Evolutionary conservation across 176 grass and related monocot genomes (phyloP), one percentile per base, ranked within the genome.

Genomic region (Zoysia pacifica): DNA sequence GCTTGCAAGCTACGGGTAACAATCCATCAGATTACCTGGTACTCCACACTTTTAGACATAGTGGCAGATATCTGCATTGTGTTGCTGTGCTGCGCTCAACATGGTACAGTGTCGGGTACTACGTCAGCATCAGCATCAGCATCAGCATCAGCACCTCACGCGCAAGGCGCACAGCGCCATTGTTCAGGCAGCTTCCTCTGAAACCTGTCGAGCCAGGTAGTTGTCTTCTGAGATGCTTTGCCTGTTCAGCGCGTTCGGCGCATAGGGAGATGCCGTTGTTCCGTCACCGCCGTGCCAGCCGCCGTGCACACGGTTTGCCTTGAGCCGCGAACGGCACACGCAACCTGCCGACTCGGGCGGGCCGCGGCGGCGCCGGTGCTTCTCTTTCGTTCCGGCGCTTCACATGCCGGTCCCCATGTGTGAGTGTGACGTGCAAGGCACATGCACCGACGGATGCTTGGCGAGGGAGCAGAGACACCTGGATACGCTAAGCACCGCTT

Each of bases 361-460:
- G 28, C 11, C 9, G 20, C 19, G 2, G 12, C 35, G 40, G 65
- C 65, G 6, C 6, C 35, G 73, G 13, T 66, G 50, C 53, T 76
- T 62, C 74, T 7, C 2, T 14, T 28, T 28, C 28, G 28, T 28
- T 28, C 28, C 28, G 28, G 28, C 28, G 28, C 28, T 28, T 28
- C 28, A 28, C 5, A 18, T 14, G 48, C 4, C 70, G 65, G 53
- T 65, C 71, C 16, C 46, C 20, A 10, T 9, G 41, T 18, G 41
- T 55, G 28, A 28, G 19, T 45, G 67, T n/a, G 20, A 2, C 1
- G 66, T 3, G 53, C 69, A 48, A 28, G 39, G 54, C 69, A 59
- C 69, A 66, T 85, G 48, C 83, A 58, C 61, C 76, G 60, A 75
- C 73, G 46, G 63, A 72, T 71, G 79, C 81, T 75, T 61, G 20